Evolutionary conservation across 805 yeast species (phyloP), one percentile per base, ranked within the genome.

Genomic region (Spathaspora passalidarum): DNA sequence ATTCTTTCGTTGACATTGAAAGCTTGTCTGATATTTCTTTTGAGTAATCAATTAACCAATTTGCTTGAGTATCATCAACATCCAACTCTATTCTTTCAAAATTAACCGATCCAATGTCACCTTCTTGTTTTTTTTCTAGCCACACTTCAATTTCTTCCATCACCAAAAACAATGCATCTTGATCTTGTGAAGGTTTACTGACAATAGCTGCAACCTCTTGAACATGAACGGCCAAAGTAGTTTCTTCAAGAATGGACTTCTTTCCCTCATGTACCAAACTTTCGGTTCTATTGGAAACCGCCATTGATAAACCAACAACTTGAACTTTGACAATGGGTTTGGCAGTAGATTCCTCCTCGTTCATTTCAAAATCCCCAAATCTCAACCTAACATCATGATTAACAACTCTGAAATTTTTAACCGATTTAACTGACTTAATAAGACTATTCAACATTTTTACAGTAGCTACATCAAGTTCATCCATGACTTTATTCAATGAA

Each of bases 401-500:
- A 1, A 76, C 73, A 6, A 84, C 46, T 25, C 84, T 66, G 9
- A 78, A 11, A 47, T 76, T 81, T 20, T 59, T 56, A 5, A 73
- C 68, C n/a, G 60, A 53, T 1, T 73, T 63, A 0, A 62, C 51
- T 1, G 67, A 62, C 4, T 54, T 45, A 38, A 75, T 55, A 18
- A 65, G 59, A 6, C 42, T 43, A 20, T 69, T 63, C 20, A 87
- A 60, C 7, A 67, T 63, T 26, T 63, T 61, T 10, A 87, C 70
- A 2, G 85, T 77, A 8, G 79, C 78, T 14, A 79, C 60, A 48
- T 91, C 95, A 13, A 89, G 63, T 14, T 61, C 60, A 60, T 91
- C 97, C 54, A 90, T 65, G 4, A 81, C 68, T 10, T 73, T 68
- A 8, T 73, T 74, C 26, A 81, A 57, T 2, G 76, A 66, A 13